Evolutionary conservation across 2,329 filamentous ascomycete species (phyloP).

Genomic region (Myotisia sp.): DNA sequence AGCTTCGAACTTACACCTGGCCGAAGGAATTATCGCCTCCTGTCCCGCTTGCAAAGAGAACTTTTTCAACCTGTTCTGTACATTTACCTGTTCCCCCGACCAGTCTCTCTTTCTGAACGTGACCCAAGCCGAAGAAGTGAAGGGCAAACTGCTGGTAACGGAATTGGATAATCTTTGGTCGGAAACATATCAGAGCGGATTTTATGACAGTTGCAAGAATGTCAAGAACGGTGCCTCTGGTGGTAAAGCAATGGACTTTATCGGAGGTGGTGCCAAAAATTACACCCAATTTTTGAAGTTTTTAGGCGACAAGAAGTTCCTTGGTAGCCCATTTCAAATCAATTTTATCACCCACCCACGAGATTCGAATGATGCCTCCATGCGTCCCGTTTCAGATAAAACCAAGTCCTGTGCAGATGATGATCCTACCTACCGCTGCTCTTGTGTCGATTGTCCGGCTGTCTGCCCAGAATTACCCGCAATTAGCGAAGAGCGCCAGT

Average conservation of each 20-base stretch:
- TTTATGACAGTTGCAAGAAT: slow-evolving; percentile 96
- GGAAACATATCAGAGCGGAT: slow-evolving; percentile 66
- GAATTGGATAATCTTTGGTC: slow-evolving; percentile 85
- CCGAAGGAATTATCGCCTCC: slow-evolving; percentile 75
- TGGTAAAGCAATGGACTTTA: slow-evolving; percentile 85
- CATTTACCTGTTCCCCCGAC: slow-evolving; percentile 93
- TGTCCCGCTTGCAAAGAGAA: slow-evolving; percentile 97
- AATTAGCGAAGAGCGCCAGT: slow-evolving; percentile 55
- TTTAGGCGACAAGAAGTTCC: slow-evolving; percentile 75
- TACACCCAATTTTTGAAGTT: slow-evolving; percentile 81
- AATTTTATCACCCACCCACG: slow-evolving; percentile 57
- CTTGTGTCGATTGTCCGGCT: slow-evolving; percentile 80
- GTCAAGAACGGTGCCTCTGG: slow-evolving; percentile 96
- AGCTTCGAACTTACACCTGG: slow-evolving; percentile 70
- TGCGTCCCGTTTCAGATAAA: slow-evolving; percentile 56
- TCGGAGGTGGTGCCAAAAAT: slow-evolving; percentile 87
- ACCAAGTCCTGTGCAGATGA: slow-evolving; percentile 82
- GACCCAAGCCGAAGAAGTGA: slow-evolving; percentile 51
- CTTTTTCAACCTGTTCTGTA: slow-evolving; percentile 97
- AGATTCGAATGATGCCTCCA: slow-evolving; percentile 49
- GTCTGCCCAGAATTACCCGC: slow-evolving; percentile 72
- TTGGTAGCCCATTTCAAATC: slow-evolving; percentile 93
- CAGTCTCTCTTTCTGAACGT: slow-evolving; percentile 93
- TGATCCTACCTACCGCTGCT: slow-evolving; percentile 73
- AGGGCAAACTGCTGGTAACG: slow-evolving; percentile 53